phyloP scores from a whole-genome alignment of 2,329 filamentous ascomycete genomes.

The Neonectria coccinea region DNA sequence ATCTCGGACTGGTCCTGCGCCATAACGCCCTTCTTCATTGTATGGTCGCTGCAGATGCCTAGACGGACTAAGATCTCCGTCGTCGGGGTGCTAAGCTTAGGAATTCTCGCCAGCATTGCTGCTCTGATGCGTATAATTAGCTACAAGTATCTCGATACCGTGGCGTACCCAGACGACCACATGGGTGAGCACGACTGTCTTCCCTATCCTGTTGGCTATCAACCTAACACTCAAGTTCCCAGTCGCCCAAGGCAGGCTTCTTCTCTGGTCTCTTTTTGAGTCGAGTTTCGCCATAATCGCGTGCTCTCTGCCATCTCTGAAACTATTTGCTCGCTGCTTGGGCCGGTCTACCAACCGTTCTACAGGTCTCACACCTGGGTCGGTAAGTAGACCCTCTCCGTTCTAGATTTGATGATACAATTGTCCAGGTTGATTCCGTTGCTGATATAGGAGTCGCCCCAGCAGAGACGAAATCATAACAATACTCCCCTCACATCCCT shows the following conservation, averaged over 20 bases:
- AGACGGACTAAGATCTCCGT: constrained; percentile 37
- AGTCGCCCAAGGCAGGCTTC: constrained; percentile 29
- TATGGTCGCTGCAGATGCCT: constrained; percentile 44
- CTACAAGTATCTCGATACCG: constrained; percentile 30
- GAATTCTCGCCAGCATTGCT: constrained; percentile 32
- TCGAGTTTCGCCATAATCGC: constrained; percentile 32
- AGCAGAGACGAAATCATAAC: neutral
- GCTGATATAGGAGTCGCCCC: neutral
- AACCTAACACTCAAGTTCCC: neutral
- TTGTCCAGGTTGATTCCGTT: too few species aligned
- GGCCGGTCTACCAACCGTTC: constrained; percentile 23
- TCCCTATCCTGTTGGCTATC: neutral
- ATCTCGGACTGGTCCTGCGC: constrained; percentile 46
- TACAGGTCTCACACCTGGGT: constrained; percentile 10
- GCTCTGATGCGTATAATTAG: constrained; percentile 32
- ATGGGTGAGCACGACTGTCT: neutral
- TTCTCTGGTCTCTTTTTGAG: constrained; percentile 31
- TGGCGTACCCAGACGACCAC: constrained; percentile 18
- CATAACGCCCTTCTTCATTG: constrained; percentile 47
- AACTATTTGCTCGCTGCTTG: constrained; percentile 25
- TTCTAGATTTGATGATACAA: accelerated
- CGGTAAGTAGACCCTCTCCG: neutral
- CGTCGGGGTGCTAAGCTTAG: constrained; percentile 25
- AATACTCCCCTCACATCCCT: constrained; percentile 10
- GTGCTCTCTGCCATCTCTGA: constrained; percentile 27